Conservation (phyloP, 1,284 basidiomycete species). For the Heterobasidion parviporum region DNA sequence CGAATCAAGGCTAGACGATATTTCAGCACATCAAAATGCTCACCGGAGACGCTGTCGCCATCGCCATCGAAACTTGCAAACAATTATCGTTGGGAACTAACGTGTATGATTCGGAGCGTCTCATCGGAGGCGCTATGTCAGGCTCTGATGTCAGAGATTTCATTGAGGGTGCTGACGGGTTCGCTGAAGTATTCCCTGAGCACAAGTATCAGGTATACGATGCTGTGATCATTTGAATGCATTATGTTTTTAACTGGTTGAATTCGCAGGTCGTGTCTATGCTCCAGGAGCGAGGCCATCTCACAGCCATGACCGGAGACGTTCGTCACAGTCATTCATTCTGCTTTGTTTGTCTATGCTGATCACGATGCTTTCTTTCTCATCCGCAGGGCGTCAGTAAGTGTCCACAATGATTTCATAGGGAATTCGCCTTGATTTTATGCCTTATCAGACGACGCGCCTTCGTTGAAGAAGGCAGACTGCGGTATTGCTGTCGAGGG, state of each 20-base stretch:
- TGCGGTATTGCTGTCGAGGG: constrained; percentile 42
- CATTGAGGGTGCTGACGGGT: constrained; percentile 47
- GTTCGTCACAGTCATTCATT: constrained; percentile 4
- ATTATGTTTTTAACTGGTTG: neutral
- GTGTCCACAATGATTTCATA: neutral
- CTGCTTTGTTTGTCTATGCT: constrained; percentile 2
- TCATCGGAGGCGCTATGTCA: constrained; percentile 43
- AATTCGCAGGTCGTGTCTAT: constrained; percentile 40
- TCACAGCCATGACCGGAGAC: constrained; percentile 43
- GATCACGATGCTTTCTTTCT: neutral
- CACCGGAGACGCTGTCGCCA: constrained; percentile 49
- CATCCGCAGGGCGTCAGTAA: neutral
- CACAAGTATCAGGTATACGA: constrained; percentile 22
- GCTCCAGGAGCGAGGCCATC: constrained; percentile 42
- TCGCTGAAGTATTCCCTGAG: constrained; percentile 50
- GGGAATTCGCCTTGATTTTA: neutral
- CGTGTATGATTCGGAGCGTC: constrained; percentile 45
- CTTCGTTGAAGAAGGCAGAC: constrained; percentile 31
- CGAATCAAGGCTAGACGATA: no score
- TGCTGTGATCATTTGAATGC: neutral
- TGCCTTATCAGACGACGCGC: constrained; percentile 25
- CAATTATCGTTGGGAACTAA: constrained; percentile 29
- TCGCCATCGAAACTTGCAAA: constrained; percentile 47
- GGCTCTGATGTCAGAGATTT: constrained; percentile 37
- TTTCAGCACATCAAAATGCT: constrained; percentile 40